A percentile compares a stretch with the other conserved stretches of the same genome.
Conservation (phyloP, 441 rosid species). For the Adansonia grandidieri region DNA sequence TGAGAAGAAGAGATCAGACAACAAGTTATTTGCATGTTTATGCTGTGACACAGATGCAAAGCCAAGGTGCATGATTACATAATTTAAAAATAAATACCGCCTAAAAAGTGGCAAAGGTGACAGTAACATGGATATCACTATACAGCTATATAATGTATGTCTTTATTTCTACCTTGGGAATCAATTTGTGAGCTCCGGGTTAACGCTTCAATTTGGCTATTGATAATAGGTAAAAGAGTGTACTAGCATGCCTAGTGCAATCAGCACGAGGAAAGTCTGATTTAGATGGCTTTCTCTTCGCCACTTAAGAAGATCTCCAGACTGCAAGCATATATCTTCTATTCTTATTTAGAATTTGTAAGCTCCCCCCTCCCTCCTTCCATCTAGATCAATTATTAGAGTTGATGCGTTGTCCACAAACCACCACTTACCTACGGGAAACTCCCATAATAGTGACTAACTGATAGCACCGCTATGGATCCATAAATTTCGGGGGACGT, state of each 20-base stretch:
- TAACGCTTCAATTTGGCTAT: neutral
- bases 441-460: neutral
- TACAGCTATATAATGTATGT: neutral
- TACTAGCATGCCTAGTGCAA: no score
- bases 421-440: neutral
- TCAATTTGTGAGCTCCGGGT: neutral
- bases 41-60: neutral
- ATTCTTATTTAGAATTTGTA: neutral
- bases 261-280: no score
- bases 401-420: neutral
- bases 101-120: neutral
- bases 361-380: neutral
- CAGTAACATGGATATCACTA: neutral
- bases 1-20: neutral
- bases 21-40: neutral
- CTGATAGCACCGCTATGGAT: neutral
- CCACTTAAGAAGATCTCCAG: neutral
- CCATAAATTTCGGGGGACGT: neutral
- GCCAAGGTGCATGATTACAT: neutral
- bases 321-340: neutral
- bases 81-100: neutral
- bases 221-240: neutral
- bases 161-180: neutral
- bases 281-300: neutral
- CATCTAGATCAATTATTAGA: neutral